phyloP scores from a whole-genome alignment of 495 filamentous ascomycete species.

The Ramalina peruviana region DNA sequence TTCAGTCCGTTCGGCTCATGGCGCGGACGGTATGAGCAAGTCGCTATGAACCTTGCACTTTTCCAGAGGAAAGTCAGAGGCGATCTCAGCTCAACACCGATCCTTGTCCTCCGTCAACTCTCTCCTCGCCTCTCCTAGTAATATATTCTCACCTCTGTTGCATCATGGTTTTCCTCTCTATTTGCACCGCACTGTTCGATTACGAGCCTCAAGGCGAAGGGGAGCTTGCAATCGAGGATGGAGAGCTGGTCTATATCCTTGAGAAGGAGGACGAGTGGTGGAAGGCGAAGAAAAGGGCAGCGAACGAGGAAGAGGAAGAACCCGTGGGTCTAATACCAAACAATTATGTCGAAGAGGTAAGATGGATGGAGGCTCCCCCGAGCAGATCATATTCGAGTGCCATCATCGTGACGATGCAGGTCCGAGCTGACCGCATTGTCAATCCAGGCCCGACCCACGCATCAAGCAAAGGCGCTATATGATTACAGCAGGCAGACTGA shows the following conservation, averaged over 20 bases:
- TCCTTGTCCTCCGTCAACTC: not conserved
- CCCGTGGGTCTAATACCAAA: slow-evolving; percentile 85
- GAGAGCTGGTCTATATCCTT: slow-evolving; percentile 82
- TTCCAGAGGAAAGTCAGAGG: too few relatives aligned
- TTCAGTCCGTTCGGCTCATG: too few relatives aligned
- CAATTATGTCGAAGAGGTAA: slow-evolving; percentile 94
- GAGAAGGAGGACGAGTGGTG: slow-evolving; percentile 98
- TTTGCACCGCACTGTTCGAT: slow-evolving; percentile 88
- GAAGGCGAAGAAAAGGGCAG: slow-evolving; percentile 94
- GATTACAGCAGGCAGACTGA: slow-evolving; percentile 96
- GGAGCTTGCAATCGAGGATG: slow-evolving; percentile 77
- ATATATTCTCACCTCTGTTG: not conserved
- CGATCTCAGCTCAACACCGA: not conserved
- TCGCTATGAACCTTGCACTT: too few relatives aligned
- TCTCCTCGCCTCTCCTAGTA: not conserved
- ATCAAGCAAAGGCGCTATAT: slow-evolving; percentile 73
- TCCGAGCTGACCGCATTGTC: not conserved
- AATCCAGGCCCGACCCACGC: slow-evolving; percentile 51
- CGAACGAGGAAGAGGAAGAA: slow-evolving; percentile 84
- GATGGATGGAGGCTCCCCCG: slow-evolving; percentile 14
- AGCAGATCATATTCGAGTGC: too few relatives aligned
- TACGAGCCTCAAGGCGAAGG: slow-evolving; percentile 80
- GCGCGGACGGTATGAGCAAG: too few relatives aligned
- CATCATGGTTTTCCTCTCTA: slow-evolving; percentile 66
- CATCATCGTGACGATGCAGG: too few relatives aligned